These are phyloP conservation scores for Solanum verrucosum DNA, from an alignment of 257 asterid species.

Conservation along the genomic window DNA sequence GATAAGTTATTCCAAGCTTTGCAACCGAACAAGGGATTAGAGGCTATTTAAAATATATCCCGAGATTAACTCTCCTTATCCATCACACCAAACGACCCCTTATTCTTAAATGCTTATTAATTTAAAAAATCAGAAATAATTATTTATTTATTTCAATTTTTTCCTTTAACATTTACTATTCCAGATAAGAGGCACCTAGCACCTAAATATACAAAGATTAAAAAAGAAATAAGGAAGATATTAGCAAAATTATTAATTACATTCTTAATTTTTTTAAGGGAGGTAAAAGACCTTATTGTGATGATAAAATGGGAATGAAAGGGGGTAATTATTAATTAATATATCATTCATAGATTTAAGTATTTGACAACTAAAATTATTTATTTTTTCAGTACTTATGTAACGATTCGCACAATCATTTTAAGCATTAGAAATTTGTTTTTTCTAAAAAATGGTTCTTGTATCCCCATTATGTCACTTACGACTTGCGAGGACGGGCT, in stretches of 20 bases:
- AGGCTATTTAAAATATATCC: too few species aligned
- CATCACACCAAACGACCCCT: too few species aligned
- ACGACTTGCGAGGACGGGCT: not conserved
- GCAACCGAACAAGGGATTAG: too few species aligned
- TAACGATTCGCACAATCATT: too few species aligned
- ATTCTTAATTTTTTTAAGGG: not conserved
- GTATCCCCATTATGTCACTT: not conserved
- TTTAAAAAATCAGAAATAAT: too few species aligned
- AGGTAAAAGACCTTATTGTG: not conserved
- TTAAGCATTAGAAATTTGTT: not conserved
- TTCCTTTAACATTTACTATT: too few species aligned
- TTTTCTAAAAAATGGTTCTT: too few species aligned
- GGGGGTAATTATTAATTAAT: not conserved
- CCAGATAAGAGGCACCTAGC: not conserved
- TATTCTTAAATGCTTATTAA: too few species aligned
- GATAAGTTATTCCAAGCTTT: too few species aligned
- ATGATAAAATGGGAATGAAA: not conserved
- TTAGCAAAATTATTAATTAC: too few species aligned
- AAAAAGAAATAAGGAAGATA: not conserved
- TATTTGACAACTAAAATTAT: not conserved
- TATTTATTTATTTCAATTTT: too few species aligned
- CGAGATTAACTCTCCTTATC: too few species aligned
- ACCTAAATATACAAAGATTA: not conserved
- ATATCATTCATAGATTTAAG: not conserved
- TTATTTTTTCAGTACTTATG: not conserved